A percentile compares a stretch with the other conserved stretches of the same genome.
Conservation (phyloP, 345 rosid species). For the Excoecaria agallocha region DNA sequence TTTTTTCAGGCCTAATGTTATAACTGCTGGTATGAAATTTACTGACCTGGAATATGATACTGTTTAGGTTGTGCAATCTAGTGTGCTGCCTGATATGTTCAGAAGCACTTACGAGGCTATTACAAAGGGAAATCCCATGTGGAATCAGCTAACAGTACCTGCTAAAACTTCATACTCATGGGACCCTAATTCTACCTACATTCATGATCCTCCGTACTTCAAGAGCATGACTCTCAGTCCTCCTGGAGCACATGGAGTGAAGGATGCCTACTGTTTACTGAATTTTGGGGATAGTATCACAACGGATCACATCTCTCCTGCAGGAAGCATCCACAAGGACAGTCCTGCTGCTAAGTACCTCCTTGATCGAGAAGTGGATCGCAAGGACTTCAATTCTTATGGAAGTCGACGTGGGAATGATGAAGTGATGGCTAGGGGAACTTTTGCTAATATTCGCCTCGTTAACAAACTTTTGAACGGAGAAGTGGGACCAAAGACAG, state of each 20-base stretch:
- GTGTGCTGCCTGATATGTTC: conserved; percentile 96
- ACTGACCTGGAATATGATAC: conserved; percentile 13
- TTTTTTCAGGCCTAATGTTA: no score
- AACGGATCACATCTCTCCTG: conserved; percentile 98
- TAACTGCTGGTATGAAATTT: not conserved
- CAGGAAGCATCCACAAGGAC: conserved; percentile 96
- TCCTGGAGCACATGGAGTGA: conserved; percentile 86
- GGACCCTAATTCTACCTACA: conserved; percentile 92
- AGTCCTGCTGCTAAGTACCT: conserved; percentile 92
- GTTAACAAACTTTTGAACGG: conserved; percentile 96
- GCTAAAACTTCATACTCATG: conserved; percentile 58
- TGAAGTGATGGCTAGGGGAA: conserved; percentile 97
- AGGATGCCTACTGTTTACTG: conserved; percentile 91
- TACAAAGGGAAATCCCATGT: conserved; percentile 92
- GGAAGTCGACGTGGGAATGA: conserved; percentile 99
- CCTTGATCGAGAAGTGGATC: conserved; percentile 69
- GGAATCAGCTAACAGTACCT: conserved; percentile 82
- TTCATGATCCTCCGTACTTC: conserved; percentile 98
- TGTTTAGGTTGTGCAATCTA: conserved; percentile 83
- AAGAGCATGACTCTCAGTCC: conserved; percentile 90
- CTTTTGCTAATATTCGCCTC: conserved; percentile 92
- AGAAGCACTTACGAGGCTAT: conserved; percentile 84
- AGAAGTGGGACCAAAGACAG: conserved; percentile 91
- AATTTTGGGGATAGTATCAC: conserved; percentile 98
- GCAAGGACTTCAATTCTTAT: conserved; percentile 88